Percentiles rank a stretch among this genome's conserved stretches.
phyloP scores from a whole-genome alignment of 108 stramenopile genomes.

The Cylindrotheca fusiformis region DNA sequence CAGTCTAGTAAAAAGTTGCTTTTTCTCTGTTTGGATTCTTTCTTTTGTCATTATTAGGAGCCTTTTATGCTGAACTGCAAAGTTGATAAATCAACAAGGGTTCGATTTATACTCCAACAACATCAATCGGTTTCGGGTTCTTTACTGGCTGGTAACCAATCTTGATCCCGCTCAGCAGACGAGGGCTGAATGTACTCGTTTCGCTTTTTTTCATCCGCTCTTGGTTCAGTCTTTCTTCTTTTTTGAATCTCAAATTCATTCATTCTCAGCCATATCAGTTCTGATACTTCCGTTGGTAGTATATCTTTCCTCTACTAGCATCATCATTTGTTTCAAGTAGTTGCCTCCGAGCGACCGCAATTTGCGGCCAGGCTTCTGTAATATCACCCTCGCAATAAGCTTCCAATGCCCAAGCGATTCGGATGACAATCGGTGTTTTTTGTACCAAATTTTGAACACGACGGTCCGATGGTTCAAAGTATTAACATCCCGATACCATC shows the following conservation, averaged over 20 bases:
- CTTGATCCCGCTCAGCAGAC: constrained; percentile 6
- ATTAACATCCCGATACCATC: constrained; percentile 21
- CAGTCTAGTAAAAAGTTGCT: too few species aligned
- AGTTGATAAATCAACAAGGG: constrained; percentile 36
- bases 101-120: too few species aligned
- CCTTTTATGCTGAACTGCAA: too few species aligned
- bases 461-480: constrained; percentile 27
- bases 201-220: too few species aligned
- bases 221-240: too few species aligned
- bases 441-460: constrained; percentile 25
- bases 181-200: constrained; percentile 3
- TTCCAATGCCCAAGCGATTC: constrained; percentile 41
- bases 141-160: constrained; percentile 15
- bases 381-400: constrained; percentile 33
- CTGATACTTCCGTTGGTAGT: constrained; percentile 6
- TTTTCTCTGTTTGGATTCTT: too few species aligned
- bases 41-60: too few species aligned
- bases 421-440: constrained; percentile 25
- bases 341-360: constrained; percentile 24
- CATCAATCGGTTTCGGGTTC: constrained; percentile 29
- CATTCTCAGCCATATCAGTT: not conserved
- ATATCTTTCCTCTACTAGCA: too few species aligned
- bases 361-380: constrained; percentile 26
- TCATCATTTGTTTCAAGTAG: constrained; percentile 4
- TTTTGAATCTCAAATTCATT: constrained; percentile 14